Evolutionary conservation across 2,329 filamentous ascomycete genomes (phyloP), one percentile per base, ranked within the genome.

Genomic region (Phialocephala subalpina): DNA sequence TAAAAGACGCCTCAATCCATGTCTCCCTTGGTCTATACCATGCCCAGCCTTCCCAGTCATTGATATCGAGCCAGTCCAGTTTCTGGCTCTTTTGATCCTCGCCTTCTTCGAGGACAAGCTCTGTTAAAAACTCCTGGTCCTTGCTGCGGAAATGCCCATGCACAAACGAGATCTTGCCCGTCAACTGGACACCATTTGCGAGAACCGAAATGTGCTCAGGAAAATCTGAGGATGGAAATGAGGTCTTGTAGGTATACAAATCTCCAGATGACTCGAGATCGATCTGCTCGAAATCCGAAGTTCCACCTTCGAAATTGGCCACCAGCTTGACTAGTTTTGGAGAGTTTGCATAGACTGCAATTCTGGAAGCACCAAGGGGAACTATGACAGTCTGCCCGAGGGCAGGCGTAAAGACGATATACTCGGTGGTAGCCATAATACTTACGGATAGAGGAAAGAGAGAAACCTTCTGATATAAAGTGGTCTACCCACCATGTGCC

Each of bases 1-100:
- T 58, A 36, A 63, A 63, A 47, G 29, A 58, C 20, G 61, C 20
- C 53, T 63, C 61, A 63, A 63, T 58, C 61, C 61, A 63, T 36
- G 61, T 63, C 29, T 63, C 49, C 36, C 61, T 58, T 63, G 52
- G 35, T 40, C 61, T 40, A 58, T 58, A 58, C 61, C 61, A 63
- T 27, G 53, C 52, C 61, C 61, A 63, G 35, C 61, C 61, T 36
- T 63, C 61, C 61, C 61, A 63, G 38, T 58, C 52, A 25, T 58
- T 27, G 22, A 58, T 58, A 58, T 63, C 27, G 36, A 63, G 61
- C 61, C 61, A 63, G 29, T 56, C 53, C 22, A 56, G 22, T 36
- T 36, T 56, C n/a, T 56, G 22, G 53, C 53, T 56, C 53, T 56
- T 56, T 29, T 33, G 29, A 36, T 56, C 25, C 27, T 56, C 53